Conservation (phyloP, 306 rosid genomes). For the Cucurbita maxima region DNA sequence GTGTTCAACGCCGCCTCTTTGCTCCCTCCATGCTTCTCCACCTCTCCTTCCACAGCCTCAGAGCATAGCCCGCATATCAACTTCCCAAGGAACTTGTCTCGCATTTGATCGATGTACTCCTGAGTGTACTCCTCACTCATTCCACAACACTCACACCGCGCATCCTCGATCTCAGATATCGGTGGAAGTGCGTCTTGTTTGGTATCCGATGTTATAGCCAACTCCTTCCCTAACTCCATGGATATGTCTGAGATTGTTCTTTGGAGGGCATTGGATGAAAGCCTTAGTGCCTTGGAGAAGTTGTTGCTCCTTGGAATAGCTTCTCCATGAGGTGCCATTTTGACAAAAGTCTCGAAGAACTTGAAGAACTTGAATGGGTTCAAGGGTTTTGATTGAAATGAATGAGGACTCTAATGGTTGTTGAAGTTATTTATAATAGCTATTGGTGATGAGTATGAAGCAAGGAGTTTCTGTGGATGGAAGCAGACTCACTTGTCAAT, state of each 20-base stretch:
- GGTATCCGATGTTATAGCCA: background rate
- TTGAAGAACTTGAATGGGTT: background rate
- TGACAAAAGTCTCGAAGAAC: background rate
- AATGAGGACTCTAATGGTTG: background rate
- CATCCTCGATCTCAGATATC: slow-evolving; percentile 62
- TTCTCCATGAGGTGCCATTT: slow-evolving; percentile 81
- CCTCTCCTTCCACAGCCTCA: slow-evolving; percentile 84
- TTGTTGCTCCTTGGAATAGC: slow-evolving; percentile 20
- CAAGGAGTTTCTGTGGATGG: slow-evolving; percentile 7
- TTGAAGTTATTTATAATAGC: slow-evolving; percentile 37
- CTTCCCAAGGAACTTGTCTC: slow-evolving; percentile 54
- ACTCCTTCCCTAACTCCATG: slow-evolving; percentile 39
- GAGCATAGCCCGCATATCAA: slow-evolving; percentile 76
- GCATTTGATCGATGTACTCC: slow-evolving; percentile 55
- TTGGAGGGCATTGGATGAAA: slow-evolving; percentile 38
- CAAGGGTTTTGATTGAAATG: background rate
- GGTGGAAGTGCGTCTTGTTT: slow-evolving; percentile 29
- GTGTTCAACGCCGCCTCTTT: slow-evolving; percentile 52
- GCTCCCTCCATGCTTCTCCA: slow-evolving; percentile 67
- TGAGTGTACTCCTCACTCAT: slow-evolving; percentile 89
- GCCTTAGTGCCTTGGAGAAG: slow-evolving; percentile 37
- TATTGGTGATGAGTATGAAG: background rate
- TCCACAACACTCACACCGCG: slow-evolving; percentile 89
- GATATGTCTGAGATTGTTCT: slow-evolving; percentile 76
- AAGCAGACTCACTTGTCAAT: background rate